Evolutionary conservation across 1,284 basidiomycete genomes (phyloP).

Genomic region (Calocybe gambosa): DNA sequence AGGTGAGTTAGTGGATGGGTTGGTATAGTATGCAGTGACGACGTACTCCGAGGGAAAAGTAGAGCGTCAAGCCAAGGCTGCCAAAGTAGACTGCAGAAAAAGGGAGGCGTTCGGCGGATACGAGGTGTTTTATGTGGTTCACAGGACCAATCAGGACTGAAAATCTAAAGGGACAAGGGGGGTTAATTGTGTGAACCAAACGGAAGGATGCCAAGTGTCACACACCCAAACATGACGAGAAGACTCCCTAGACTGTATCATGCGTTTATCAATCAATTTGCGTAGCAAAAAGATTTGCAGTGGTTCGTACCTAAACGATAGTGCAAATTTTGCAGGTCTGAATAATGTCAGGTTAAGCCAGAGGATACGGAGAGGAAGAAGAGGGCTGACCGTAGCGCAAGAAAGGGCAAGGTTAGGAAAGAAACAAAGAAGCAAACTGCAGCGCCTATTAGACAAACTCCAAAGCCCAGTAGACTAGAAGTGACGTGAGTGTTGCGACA

Average conservation of each 20-base stretch:
- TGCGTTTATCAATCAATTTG: background rate
- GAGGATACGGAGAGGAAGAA: background rate
- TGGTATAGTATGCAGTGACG: slow-evolving; percentile 2
- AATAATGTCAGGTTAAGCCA: slow-evolving; percentile 1
- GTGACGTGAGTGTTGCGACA: background rate
- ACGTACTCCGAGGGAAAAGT: slow-evolving; percentile 81
- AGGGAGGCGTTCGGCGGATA: slow-evolving; percentile 80
- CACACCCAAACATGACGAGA: slow-evolving; percentile 81
- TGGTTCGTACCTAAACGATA: slow-evolving; percentile 82
- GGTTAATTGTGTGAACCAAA: background rate
- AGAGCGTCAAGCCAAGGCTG: slow-evolving; percentile 79
- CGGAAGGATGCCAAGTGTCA: slow-evolving; percentile 16
- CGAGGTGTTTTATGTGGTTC: slow-evolving; percentile 86
- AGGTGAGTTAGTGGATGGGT: no score
- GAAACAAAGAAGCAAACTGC: slow-evolving; percentile 94
- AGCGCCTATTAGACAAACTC: slow-evolving; percentile 85
- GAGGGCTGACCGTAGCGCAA: slow-evolving; percentile 33
- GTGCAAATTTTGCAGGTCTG: slow-evolving; percentile 83
- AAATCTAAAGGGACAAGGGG: slow-evolving; percentile 43
- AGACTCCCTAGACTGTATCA: slow-evolving; percentile 65
- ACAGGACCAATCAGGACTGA: slow-evolving; percentile 81
- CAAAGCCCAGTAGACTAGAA: slow-evolving; percentile 84
- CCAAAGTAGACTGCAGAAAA: slow-evolving; percentile 83
- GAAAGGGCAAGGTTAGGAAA: slow-evolving; percentile 85
- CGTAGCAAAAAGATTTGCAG: no score